Evolutionary conservation across 1,284 basidiomycete species (phyloP), one percentile per base, ranked within the genome.

Genomic region (Anthracocystis setariae): DNA sequence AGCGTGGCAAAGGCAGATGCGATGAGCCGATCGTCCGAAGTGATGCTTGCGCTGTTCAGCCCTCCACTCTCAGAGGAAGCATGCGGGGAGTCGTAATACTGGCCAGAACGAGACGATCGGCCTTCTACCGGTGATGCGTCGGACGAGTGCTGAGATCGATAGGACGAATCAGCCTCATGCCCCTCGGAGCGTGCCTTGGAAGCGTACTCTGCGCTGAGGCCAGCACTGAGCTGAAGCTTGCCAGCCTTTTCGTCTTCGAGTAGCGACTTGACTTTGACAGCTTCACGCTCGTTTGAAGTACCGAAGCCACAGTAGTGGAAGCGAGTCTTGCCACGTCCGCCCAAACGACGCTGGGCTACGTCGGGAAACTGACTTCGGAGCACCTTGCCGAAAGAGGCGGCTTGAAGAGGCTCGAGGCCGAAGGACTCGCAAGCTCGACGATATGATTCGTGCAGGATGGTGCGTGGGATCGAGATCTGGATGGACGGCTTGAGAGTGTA

Each of bases 261-360:
- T 12, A 73, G 54, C 55, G 61, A 67, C 37, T 73, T 73, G 57
- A 73, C 58, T 47, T 69, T 61, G 60, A 68, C 24, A 13, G 70
- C 70, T 35, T 73, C 70, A 33, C 70, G 64, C 44, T 73, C 65
- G 62, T 68, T 73, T 8, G 70, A 64, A 8, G 70, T 68, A 39
- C 70, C 70, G 25, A 73, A 73, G 18, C 70, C 70, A 47, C 70
- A 73, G 42, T 73, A 73, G 57, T 73, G 70, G 39, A 73, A 73
- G 37, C 70, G 70, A n/a, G 70, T 73, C 48, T 73, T 73, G 15
- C 70, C 70, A 20, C 70, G 60, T 7, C 70, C 70, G 33, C 70
- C 70, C 3, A 73, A 27, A 38, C 70, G 52, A 8, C 70, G 65
- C 39, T 73, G 70, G 4, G 65, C 64, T 1, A 73, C 65, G 27